phyloP scores from a whole-genome alignment of 2,329 filamentous ascomycete genomes.

The Decorospora gaudefroyi region DNA sequence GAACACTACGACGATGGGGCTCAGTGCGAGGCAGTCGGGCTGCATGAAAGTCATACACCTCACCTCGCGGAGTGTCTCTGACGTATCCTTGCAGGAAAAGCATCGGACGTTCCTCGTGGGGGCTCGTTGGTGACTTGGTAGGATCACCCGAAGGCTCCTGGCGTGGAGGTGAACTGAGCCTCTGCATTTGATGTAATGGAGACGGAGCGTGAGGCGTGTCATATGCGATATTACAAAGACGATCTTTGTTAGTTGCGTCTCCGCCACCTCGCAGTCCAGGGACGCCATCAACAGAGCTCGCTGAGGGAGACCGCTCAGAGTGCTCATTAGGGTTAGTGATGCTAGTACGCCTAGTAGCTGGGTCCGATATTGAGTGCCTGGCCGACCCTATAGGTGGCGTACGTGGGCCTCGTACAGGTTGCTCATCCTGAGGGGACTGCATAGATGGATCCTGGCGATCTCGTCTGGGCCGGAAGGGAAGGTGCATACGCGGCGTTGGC shows the following conservation, averaged over 20 bases:
- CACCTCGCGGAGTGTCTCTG: slow-evolving; percentile 2
- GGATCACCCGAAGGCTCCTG: slow-evolving; percentile 2
- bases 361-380: slow-evolving; percentile 10
- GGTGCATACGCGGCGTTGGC: slow-evolving; percentile 16
- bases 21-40: slow-evolving; percentile 24
- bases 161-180: slow-evolving; percentile 16
- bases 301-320: slow-evolving; percentile 5
- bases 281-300: slow-evolving; percentile 15
- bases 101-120: background rate
- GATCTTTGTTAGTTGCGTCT: slow-evolving; percentile 3
- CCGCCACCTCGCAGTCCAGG: slow-evolving; percentile 25
- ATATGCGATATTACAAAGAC: slow-evolving; percentile 10
- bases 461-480: slow-evolving; percentile 31
- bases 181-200: slow-evolving; percentile 25
- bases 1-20: slow-evolving; percentile 22
- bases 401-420: slow-evolving; percentile 11
- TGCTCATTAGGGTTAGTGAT: slow-evolving; percentile 8
- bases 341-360: slow-evolving; percentile 13
- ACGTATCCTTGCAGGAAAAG: slow-evolving; percentile 17
- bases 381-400: slow-evolving; percentile 12
- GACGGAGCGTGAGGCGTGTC: slow-evolving; percentile 18
- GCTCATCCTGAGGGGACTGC: slow-evolving; percentile 6
- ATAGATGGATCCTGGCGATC: background rate
- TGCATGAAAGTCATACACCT: slow-evolving; percentile 9
- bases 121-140: slow-evolving; percentile 2